Evolutionary conservation across 495 filamentous ascomycete genomes (phyloP), one percentile per base, ranked within the genome.

Genomic region (Sordaria brevicollis): DNA sequence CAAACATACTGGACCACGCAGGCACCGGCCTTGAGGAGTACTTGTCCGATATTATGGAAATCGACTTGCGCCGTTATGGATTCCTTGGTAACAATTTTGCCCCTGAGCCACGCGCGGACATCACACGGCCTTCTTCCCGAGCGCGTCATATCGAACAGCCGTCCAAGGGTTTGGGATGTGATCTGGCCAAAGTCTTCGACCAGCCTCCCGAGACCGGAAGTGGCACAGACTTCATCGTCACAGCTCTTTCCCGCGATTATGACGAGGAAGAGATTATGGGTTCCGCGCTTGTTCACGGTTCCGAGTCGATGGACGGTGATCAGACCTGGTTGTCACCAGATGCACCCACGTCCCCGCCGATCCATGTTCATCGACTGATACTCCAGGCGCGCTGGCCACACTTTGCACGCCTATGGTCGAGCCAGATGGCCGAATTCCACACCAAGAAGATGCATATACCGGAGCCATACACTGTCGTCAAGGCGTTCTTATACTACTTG

Each of bases 371-470:
- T 79, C 91, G 90, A 70, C 89, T 99, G 68, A 96, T 99, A 66
- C 84, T 99, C 21, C 92, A 94, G 77, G 90, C 96, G 6, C 89
- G 95, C 41, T 99, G 95, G 95, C 94, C 95, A 15, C 96, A 99
- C 78, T 99, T 99, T 79, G 89, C 89, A 31, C 89, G 94, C 10
- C 80, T 99, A 5, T 97, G 95, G 79, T 87, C 92, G 21, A 88
- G 94, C 10, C 93, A 96, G 73, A 98, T 99, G 95, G 88, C 90
- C 10, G 95, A 99, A 77, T 98, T 95, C 75, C 95, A 98, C 78
- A 93, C 92, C 13, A 93, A 94, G 74, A 92, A 91, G 77, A 94
- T 99, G 91, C 95, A 98, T 80, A 96, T 99, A 49, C 94, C 96
- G 0, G 96, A 98, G 76, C 93, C 93, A 2, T 98, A 97, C 78